phyloP scores from a whole-genome alignment of 352 stramenopile genomes.

The Halophytophthora polymorphica region DNA sequence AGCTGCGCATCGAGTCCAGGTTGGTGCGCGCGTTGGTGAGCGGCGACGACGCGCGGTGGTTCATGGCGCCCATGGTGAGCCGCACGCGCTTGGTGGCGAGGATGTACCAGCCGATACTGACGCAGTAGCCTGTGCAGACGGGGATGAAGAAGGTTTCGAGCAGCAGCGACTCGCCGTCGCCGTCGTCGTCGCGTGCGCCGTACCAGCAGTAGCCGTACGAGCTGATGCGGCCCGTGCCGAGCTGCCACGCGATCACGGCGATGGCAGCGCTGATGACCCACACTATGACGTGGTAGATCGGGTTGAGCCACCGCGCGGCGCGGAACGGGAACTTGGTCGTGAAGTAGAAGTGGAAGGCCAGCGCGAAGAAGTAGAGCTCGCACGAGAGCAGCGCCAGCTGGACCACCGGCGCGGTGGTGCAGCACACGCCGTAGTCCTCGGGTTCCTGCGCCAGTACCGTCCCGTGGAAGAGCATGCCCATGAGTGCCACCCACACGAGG shows the following conservation, averaged over 20 bases:
- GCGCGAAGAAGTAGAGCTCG: constrained; percentile 83
- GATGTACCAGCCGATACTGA: constrained; percentile 75
- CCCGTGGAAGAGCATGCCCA: constrained; percentile 78
- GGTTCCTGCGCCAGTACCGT: constrained; percentile 53
- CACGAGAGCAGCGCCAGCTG: constrained; percentile 74
- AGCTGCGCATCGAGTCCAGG: constrained; percentile 75
- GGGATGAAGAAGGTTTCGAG: constrained; percentile 67
- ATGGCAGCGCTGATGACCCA: constrained; percentile 51
- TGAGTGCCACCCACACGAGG: constrained; percentile 79
- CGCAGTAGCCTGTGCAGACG: constrained; percentile 49
- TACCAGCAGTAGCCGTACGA: constrained; percentile 88
- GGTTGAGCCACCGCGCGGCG: constrained; percentile 62
- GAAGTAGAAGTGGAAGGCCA: constrained; percentile 87
- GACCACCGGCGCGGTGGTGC: constrained; percentile 52
- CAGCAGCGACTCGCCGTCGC: constrained; percentile 54
- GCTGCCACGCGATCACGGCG: constrained; percentile 46
- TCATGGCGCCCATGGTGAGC: constrained; percentile 37
- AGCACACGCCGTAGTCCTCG: constrained; percentile 54
- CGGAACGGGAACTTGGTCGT: constrained; percentile 86
- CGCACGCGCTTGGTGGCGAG: constrained; percentile 68
- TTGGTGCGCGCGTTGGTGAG: constrained; percentile 57
- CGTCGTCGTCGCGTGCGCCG: constrained; percentile 19
- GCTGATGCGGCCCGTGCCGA: constrained; percentile 47
- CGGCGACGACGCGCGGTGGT: constrained; percentile 2
- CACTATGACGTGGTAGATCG: constrained; percentile 69